Base-by-base conservation (phyloP, 306 rosid species). In the Ceratonia siliqua region DNA sequence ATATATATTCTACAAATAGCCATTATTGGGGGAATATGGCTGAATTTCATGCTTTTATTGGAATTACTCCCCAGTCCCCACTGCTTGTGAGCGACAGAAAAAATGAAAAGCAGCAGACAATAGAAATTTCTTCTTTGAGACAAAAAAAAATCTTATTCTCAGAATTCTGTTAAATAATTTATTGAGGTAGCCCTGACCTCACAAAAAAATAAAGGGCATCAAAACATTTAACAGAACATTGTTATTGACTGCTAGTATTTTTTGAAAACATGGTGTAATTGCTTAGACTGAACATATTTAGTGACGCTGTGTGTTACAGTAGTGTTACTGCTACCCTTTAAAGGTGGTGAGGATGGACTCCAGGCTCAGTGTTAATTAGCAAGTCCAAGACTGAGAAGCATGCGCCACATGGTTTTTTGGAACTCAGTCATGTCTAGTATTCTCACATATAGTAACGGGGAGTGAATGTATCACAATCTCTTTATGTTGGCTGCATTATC, bases 381-480 rank as follows among this genome's bases (percentile, higher is more conserved):
- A 77, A 57, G 54, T 56, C 69, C 62, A 24, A 45, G 30, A 25
- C 50, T 21, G 59, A 63, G 61, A 28, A 28, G 59, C 67, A 20
- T 62, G 73, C 52, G 38, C 50, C 38, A n/a, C 45, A 33, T 43
- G 53, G 52, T 68, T 24, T 57, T 55, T 55, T 27, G n/a, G 25
- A 41, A 49, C 70, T 63, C 68, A 22, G 27, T 36, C 8, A 46
- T 45, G 75, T 39, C 12, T 43, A 41, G 52, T 53, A 49, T 69
- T 68, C 14, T 38, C 65, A 10, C 8, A 17, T 27, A 42, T 54
- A 28, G 58, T 30, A 13, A 67, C 38, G 30, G 75, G 42, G 53
- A 43, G 48, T 27, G n/a, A 54, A 66, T 25, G 24, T 53, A 17
- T 36, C 14, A 0, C 17, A 27, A 24, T 54, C 33, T 20, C 32